Evolutionary conservation across 345 rosid species (phyloP).

Genomic region (Brassica rapa): DNA sequence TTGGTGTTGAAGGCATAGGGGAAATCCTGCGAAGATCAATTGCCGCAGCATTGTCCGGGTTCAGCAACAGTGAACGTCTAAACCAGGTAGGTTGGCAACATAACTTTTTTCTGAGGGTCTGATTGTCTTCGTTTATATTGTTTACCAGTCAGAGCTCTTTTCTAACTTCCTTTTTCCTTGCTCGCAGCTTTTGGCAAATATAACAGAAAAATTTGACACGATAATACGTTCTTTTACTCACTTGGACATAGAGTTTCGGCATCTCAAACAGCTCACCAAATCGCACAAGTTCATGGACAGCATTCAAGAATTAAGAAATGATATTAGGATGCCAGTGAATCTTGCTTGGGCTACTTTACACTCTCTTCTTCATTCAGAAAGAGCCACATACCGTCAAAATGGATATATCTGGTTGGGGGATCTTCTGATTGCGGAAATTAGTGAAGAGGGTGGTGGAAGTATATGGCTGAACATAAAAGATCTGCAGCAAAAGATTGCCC

Average conservation of each 20-base stretch:
- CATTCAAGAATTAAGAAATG: constrained; percentile 51
- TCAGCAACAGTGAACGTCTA: constrained; percentile 81
- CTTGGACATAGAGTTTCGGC: constrained; percentile 81
- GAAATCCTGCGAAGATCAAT: constrained; percentile 91
- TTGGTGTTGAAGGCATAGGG: constrained; percentile 92
- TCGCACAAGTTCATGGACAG: constrained; percentile 65
- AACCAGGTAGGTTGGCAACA: constrained; percentile 59
- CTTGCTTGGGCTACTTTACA: constrained; percentile 87
- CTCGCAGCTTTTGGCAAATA: constrained; percentile 80
- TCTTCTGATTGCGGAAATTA: constrained; percentile 89
- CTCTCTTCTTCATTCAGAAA: constrained; percentile 94
- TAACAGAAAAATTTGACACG: constrained; percentile 76
- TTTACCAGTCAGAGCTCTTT: constrained; percentile 20
- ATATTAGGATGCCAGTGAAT: constrained; percentile 56
- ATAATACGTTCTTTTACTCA: constrained; percentile 87
- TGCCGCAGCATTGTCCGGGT: constrained; percentile 73
- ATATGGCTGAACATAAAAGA: constrained; percentile 72
- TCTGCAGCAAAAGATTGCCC: constrained; percentile 67
- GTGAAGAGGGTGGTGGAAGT: constrained; percentile 59
- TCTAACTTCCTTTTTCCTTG: constrained; percentile 20
- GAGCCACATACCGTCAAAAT: constrained; percentile 75
- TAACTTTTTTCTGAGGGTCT: constrained; percentile 15
- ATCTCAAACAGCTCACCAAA: constrained; percentile 75
- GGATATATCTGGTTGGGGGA: constrained; percentile 96
- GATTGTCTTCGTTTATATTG: background rate